A percentile compares a stretch with the other conserved stretches of the same genome.
Conservation (phyloP, 1,284 basidiomycete genomes). For the Sanguinoderma infundibulare region DNA sequence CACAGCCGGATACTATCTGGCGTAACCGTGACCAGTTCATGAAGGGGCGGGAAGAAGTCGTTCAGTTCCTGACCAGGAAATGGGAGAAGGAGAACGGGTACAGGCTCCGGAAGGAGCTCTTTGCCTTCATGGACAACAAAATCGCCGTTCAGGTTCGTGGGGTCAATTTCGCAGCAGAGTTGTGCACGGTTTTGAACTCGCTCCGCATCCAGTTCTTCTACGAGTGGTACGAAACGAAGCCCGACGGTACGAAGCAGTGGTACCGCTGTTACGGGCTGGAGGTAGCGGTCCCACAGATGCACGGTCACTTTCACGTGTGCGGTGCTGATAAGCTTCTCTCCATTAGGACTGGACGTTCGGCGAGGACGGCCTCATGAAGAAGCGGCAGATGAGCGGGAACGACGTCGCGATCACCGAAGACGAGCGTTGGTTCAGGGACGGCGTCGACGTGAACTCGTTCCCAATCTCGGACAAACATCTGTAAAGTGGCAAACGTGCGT, state of each 20-base stretch:
- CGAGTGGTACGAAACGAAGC: constrained; percentile 50
- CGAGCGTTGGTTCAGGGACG: constrained; percentile 62
- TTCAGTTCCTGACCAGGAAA: constrained; percentile 55
- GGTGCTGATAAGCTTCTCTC: no score
- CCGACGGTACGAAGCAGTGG: constrained; percentile 49
- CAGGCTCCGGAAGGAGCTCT: constrained; percentile 59
- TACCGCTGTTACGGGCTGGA: constrained; percentile 60
- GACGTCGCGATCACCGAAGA: constrained; percentile 53
- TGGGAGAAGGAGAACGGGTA: constrained; percentile 55
- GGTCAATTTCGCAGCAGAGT: no score
- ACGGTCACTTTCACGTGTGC: neutral
- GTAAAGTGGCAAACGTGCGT: constrained; percentile 3
- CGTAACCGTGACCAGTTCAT: constrained; percentile 62
- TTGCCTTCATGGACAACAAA: constrained; percentile 59
- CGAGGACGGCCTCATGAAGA: constrained; percentile 56
- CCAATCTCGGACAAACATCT: constrained; percentile 30
- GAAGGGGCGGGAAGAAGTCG: constrained; percentile 50
- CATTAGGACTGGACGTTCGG: constrained; percentile 66
- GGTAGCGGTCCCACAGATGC: constrained; percentile 23
- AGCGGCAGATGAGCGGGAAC: constrained; percentile 63
- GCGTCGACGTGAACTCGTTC: constrained; percentile 37
- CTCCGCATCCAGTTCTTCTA: constrained; percentile 55
- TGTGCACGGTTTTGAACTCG: neutral
- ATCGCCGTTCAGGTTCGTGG: constrained; percentile 55
- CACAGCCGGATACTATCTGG: constrained; percentile 55